phyloP scores from a whole-genome alignment of 768 basidiomycete genomes.

The Termitomyces sp. region DNA sequence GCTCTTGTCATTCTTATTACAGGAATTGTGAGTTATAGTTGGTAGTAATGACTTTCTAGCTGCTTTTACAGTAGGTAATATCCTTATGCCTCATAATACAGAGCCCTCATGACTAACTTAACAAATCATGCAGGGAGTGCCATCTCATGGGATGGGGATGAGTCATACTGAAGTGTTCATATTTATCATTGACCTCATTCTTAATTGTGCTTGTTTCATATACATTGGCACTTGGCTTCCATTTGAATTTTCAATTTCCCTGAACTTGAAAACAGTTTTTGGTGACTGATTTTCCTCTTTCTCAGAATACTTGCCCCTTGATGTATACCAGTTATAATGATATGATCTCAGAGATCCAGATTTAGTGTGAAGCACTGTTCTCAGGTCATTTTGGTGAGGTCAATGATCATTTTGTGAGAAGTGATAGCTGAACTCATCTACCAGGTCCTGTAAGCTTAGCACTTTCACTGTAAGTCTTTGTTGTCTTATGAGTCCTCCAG shows the following conservation, averaged over 20 bases:
- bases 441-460: constrained; percentile 50
- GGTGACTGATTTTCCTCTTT: constrained; percentile 68
- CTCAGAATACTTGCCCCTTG: constrained; percentile 69
- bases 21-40: constrained; percentile 69
- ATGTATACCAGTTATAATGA: constrained; percentile 74
- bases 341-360: constrained; percentile 80
- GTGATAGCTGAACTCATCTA: neutral
- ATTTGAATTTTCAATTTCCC: constrained; percentile 54
- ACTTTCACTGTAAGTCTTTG: neutral
- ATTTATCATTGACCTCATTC: constrained; percentile 84
- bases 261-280: constrained; percentile 60
- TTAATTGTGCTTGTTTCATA: constrained; percentile 78
- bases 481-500: constrained; percentile 27
- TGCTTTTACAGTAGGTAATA: constrained; percentile 75
- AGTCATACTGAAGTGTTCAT: constrained; percentile 80
- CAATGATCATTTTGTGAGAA: neutral
- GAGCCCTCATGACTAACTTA: constrained; percentile 1
- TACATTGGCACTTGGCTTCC: constrained; percentile 89
- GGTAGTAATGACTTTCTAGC: constrained; percentile 89
- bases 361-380: constrained; percentile 86
- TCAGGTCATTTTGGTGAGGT: constrained; percentile 83
- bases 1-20: constrained; percentile 70
- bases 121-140: constrained; percentile 24
- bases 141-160: constrained; percentile 86
- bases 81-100: neutral